Percentiles rank a stretch among this genome's conserved stretches.
Conservation (phyloP, 495 filamentous ascomycete genomes). For the Xylaria acuta region DNA sequence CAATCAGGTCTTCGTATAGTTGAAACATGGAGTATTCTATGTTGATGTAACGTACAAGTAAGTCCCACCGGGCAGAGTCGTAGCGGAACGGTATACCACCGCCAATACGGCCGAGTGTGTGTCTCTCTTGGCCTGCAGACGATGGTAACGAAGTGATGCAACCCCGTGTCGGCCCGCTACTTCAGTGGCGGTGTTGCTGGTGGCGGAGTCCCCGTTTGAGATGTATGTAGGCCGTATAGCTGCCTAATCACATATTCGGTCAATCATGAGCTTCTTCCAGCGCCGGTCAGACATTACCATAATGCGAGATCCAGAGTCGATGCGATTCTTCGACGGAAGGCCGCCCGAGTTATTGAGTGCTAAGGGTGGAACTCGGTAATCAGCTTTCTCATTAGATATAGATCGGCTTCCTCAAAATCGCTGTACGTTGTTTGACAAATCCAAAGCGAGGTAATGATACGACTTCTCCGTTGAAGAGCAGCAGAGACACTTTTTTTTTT, state of each 20-base stretch:
- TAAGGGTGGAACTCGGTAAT: neutral
- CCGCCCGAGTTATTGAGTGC: neutral
- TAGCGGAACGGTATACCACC: neutral
- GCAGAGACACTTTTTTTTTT: too few relatives aligned
- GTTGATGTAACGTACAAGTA: neutral
- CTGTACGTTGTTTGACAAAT: neutral
- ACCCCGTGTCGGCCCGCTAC: neutral
- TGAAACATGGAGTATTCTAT: neutral
- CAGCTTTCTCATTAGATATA: neutral
- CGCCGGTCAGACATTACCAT: neutral
- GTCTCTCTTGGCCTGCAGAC: neutral
- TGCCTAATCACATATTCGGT: neutral
- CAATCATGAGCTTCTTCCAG: neutral
- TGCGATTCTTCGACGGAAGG: neutral
- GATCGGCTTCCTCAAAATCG: too few relatives aligned
- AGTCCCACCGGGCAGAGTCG: neutral
- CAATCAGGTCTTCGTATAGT: neutral
- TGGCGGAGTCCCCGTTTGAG: too few relatives aligned
- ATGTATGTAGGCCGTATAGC: neutral
- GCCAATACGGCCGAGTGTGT: neutral
- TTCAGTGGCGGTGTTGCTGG: neutral
- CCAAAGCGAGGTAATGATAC: neutral
- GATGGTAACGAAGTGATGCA: neutral
- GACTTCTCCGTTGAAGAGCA: neutral
- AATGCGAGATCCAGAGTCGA: neutral